Evolutionary conservation across 805 yeast genomes (phyloP).

Genomic region (Huiozyma naganishii): DNA sequence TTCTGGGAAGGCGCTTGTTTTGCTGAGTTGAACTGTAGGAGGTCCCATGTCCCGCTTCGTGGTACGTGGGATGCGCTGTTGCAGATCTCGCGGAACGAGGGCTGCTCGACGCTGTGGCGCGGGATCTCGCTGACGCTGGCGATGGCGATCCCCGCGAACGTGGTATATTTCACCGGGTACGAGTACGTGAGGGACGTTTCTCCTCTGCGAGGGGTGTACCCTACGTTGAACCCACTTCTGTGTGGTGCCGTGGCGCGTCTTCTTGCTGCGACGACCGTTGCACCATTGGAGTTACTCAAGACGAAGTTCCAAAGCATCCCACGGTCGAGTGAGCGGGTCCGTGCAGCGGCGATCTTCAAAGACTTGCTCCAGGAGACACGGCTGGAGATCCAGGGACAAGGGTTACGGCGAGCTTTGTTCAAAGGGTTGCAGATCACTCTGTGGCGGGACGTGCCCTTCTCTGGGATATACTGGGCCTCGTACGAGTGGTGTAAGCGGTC

Average conservation of each 20-base stretch:
- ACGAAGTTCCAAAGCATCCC: conserved; percentile 90
- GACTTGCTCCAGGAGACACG: conserved; percentile 45
- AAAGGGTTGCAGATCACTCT: conserved; percentile 79
- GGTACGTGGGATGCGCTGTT: conserved; percentile 70
- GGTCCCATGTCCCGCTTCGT: conserved; percentile 29
- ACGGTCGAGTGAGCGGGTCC: conserved; percentile 25
- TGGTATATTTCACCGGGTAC: conserved; percentile 89
- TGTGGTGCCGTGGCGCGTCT: conserved; percentile 82
- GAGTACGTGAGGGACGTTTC: conserved; percentile 76
- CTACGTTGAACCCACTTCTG: conserved; percentile 54
- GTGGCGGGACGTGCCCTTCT: conserved; percentile 96
- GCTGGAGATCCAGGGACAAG: conserved; percentile 42
- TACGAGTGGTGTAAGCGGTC: conserved; percentile 47
- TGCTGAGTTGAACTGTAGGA: conserved; percentile 23
- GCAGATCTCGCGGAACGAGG: conserved; percentile 62
- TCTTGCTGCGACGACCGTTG: conserved; percentile 70
- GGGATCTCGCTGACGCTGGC: conserved; percentile 73
- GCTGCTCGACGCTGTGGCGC: conserved; percentile 70
- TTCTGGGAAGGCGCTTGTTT: conserved; percentile 28
- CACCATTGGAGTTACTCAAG: conserved; percentile 80
- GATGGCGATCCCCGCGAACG: conserved; percentile 89
- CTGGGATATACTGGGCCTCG: conserved; percentile 88
- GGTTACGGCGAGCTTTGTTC: conserved; percentile 51
- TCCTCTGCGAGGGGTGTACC: conserved; percentile 32
- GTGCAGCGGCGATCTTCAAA: conserved; percentile 27